Conservation (phyloP, 225 moss, liverwort and hornwort species). For the Polytrichum commune region DNA sequence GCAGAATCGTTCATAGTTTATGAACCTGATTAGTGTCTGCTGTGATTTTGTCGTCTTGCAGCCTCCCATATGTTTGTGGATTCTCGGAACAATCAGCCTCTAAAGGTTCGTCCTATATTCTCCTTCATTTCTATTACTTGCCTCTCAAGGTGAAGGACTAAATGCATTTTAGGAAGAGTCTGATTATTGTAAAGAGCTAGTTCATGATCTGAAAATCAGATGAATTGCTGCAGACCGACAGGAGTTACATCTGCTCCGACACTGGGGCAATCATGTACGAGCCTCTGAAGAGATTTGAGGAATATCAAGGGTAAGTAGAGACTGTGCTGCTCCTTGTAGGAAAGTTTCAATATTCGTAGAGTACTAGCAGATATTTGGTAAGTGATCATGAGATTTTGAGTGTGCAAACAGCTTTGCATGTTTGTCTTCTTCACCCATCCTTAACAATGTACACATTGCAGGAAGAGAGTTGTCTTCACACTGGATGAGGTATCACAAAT, state of each 20-base stretch:
- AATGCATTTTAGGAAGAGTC: background rate
- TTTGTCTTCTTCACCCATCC: too few relatives aligned
- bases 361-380: background rate
- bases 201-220: background rate
- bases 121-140: background rate
- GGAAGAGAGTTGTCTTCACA: slow-evolving; percentile 73
- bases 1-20: too few relatives aligned
- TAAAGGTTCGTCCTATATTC: slow-evolving; percentile 60
- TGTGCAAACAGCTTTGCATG: too few relatives aligned
- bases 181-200: too few relatives aligned
- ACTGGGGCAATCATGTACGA: slow-evolving; percentile 77
- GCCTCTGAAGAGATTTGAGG: slow-evolving; percentile 78
- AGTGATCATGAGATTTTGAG: background rate
- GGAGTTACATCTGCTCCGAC: slow-evolving; percentile 74
- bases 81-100: slow-evolving; percentile 75
- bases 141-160: background rate
- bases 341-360: background rate
- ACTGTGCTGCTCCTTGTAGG: slow-evolving; percentile 5
- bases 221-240: slow-evolving; percentile 69
- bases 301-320: slow-evolving; percentile 72
- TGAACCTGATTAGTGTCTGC: background rate
- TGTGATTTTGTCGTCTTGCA: slow-evolving; percentile 30
- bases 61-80: slow-evolving; percentile 85
- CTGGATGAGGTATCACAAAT: slow-evolving; percentile 73
- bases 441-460: slow-evolving; percentile 24